Percentiles rank a stretch among this genome's conserved stretches.
phyloP scores from a whole-genome alignment of 352 stramenopile species.

The Phytophthora ramorum region DNA sequence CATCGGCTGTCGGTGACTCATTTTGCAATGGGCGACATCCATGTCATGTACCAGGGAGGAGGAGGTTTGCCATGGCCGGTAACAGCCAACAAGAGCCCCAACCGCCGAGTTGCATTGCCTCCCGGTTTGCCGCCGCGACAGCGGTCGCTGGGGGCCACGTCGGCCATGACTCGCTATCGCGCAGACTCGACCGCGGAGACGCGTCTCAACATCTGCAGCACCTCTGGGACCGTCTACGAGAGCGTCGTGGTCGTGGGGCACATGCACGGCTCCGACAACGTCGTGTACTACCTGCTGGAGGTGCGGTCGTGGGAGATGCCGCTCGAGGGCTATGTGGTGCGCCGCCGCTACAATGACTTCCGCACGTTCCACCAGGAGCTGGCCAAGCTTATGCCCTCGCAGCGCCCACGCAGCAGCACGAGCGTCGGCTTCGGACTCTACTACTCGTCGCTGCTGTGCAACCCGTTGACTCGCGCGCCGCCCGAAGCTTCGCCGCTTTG shows the following conservation, averaged over 20 bases:
- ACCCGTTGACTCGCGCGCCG: conserved; percentile 32
- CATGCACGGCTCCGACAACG: conserved; percentile 60
- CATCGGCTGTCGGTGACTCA: not conserved
- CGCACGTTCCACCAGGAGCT: conserved; percentile 66
- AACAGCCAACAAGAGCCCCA: not conserved
- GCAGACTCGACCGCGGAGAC: conserved; percentile 42
- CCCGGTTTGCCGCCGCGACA: conserved; percentile 32
- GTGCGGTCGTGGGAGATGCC: conserved; percentile 75
- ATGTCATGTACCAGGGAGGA: conserved; percentile 18
- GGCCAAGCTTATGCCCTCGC: conserved; percentile 54
- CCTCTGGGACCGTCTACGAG: conserved; percentile 74
- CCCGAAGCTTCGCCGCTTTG: conserved; percentile 59
- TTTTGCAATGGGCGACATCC: conserved; percentile 29
- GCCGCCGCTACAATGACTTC: conserved; percentile 81
- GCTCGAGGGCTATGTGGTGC: conserved; percentile 83
- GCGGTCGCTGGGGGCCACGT: conserved; percentile 36
- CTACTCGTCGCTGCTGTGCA: conserved; percentile 66
- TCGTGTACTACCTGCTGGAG: conserved; percentile 83
- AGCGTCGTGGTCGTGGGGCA: conserved; percentile 76
- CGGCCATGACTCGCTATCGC: conserved; percentile 37
- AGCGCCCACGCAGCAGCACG: conserved; percentile 33
- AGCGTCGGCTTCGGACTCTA: conserved; percentile 37
- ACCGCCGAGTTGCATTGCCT: conserved; percentile 4
- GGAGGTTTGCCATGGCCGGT: conserved; percentile 19
- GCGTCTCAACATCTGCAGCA: conserved; percentile 70